phyloP scores from a whole-genome alignment of 2,329 filamentous ascomycete species.

The Venturia nashicola region DNA sequence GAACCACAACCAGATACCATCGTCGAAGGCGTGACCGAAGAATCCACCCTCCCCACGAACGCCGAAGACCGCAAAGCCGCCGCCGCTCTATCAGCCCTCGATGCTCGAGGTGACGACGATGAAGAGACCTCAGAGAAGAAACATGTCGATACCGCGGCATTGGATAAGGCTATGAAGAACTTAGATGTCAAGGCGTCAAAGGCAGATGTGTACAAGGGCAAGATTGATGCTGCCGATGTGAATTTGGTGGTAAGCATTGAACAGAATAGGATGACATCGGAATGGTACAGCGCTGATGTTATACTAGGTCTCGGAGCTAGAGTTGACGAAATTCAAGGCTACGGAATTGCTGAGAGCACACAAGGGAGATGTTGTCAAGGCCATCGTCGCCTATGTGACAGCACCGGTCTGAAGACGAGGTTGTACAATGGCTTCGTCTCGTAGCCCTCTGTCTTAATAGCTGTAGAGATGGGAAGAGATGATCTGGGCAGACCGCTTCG shows the following conservation, averaged over 20 bases:
- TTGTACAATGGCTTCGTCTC: neutral
- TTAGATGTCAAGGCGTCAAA: constrained; percentile 34
- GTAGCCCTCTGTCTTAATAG: too few species aligned
- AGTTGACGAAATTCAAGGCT: constrained; percentile 57
- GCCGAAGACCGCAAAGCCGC: constrained; percentile 70
- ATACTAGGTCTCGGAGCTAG: constrained; percentile 56
- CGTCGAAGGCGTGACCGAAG: constrained; percentile 47
- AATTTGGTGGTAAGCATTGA: constrained; percentile 45
- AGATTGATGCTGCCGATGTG: constrained; percentile 63
- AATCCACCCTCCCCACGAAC: constrained; percentile 37
- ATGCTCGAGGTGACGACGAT: constrained; percentile 40
- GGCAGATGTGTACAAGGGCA: constrained; percentile 43
- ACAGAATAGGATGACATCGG: neutral
- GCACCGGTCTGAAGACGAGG: constrained; percentile 12
- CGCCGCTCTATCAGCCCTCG: constrained; percentile 59
- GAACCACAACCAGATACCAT: constrained; percentile 45
- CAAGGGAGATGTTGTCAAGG: constrained; percentile 57
- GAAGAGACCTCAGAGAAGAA: constrained; percentile 21
- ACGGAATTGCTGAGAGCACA: constrained; percentile 62
- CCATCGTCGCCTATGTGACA: constrained; percentile 49
- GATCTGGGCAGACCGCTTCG: too few species aligned
- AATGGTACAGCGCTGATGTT: constrained; percentile 14
- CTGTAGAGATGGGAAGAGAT: too few species aligned
- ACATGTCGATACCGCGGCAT: constrained; percentile 56
- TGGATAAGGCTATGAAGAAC: constrained; percentile 59